Conservation (phyloP, 805 yeast genomes). For the Yarrowia hollandica region DNA sequence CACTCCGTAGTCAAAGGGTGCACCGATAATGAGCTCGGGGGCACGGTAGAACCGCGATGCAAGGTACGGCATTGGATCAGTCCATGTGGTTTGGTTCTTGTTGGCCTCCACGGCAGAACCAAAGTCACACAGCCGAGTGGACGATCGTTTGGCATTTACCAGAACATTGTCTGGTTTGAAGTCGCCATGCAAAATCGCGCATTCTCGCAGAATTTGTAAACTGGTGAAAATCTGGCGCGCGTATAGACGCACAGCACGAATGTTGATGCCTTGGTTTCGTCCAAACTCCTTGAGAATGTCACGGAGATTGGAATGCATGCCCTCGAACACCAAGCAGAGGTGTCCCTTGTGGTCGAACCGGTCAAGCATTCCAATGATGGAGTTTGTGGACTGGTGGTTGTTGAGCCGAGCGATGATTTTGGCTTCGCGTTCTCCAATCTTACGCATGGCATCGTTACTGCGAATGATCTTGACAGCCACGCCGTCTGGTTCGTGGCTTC, state of each 20-base stretch:
- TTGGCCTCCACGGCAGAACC: conserved; percentile 65
- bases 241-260: conserved; percentile 66
- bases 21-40: conserved; percentile 73
- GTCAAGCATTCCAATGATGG: conserved; percentile 64
- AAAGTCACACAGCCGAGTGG: conserved; percentile 82
- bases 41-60: conserved; percentile 73
- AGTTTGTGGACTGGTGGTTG: conserved; percentile 59
- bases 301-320: conserved; percentile 74
- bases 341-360: conserved; percentile 83
- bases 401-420: conserved; percentile 53
- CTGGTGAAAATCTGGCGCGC: conserved; percentile 72
- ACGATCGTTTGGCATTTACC: conserved; percentile 59
- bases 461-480: conserved; percentile 63
- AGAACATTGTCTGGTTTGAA: conserved; percentile 88
- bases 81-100: conserved; percentile 29
- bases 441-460: conserved; percentile 63
- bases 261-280: conserved; percentile 76
- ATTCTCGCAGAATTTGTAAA: conserved; percentile 63
- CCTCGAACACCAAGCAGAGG: conserved; percentile 81
- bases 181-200: conserved; percentile 83
- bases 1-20: conserved; percentile 59
- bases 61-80: conserved; percentile 40
- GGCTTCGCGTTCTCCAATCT: conserved; percentile 77
- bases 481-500: neutral
- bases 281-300: conserved; percentile 76